A percentile compares a stretch with the other conserved stretches of the same genome.
These are phyloP conservation scores for Phytophthora sansomeana DNA, from an alignment of 352 stramenopile species.

Conservation along the genomic window DNA sequence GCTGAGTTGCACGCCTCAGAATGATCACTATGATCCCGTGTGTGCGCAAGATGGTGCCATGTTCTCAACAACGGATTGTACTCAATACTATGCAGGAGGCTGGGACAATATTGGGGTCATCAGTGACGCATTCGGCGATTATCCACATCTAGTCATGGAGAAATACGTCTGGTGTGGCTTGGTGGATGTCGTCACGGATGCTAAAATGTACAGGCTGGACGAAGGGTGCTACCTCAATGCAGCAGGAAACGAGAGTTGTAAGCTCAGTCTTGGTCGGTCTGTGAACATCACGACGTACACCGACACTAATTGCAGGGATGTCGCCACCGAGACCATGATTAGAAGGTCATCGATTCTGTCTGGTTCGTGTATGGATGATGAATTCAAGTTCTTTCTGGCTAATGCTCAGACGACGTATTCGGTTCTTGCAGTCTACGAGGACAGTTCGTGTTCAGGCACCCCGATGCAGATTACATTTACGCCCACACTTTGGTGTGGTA, in stretches of 20 bases:
- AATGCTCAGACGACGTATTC: neutral
- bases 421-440: conserved; percentile 3
- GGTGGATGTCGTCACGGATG: neutral
- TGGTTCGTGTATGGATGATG: neutral
- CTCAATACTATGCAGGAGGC: conserved; percentile 2
- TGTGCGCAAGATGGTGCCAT: neutral
- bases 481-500: neutral
- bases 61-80: conserved; percentile 4
- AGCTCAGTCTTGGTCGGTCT: conserved; percentile 2
- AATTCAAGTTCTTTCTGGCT: neutral
- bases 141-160: conserved; percentile 8
- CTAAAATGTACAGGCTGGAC: conserved; percentile 4
- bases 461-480: conserved; percentile 8
- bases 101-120: conserved; percentile 13
- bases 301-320: neutral
- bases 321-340: neutral
- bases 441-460: conserved; percentile 4
- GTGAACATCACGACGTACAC: conserved; percentile 8
- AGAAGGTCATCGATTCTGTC: neutral
- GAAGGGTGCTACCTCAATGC: conserved; percentile 5
- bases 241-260: conserved; percentile 1
- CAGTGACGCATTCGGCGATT: neutral
- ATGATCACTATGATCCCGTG: conserved; percentile 5
- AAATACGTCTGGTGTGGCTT: neutral
- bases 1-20: conserved; percentile 7